phyloP scores from a whole-genome alignment of 177 flowering plant species.

The Vitis hybrid region DNA sequence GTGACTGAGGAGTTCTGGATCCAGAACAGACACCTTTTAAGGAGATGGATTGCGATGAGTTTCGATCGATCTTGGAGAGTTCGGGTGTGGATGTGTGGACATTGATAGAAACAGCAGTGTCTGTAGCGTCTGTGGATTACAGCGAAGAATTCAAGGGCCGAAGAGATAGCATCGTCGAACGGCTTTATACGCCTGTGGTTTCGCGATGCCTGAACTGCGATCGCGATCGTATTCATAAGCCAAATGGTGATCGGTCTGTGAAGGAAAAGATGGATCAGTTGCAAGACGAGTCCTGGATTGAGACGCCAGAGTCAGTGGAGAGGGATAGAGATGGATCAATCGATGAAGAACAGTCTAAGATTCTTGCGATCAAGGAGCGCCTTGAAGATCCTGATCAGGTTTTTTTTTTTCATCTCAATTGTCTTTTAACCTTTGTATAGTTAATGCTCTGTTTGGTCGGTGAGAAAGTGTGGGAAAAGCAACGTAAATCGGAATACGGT shows the following conservation, averaged over 20 bases:
- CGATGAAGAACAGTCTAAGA: conserved; percentile 66
- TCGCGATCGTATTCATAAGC: neutral
- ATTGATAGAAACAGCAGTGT: conserved; percentile 81
- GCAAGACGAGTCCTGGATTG: conserved; percentile 14
- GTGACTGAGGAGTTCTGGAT: too few species aligned
- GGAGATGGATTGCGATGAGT: conserved; percentile 71
- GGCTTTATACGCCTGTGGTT: conserved; percentile 35
- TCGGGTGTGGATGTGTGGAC: conserved; percentile 79
- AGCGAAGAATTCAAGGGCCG: conserved; percentile 60
- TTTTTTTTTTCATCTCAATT: neutral
- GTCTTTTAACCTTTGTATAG: neutral
- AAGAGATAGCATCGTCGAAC: conserved; percentile 78
- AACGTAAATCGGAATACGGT: too few species aligned
- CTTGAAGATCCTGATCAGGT: conserved; percentile 93
- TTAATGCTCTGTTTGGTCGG: conserved; percentile 3
- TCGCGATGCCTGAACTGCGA: conserved; percentile 41
- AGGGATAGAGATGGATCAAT: conserved; percentile 33
- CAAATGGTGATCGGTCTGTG: conserved; percentile 20
- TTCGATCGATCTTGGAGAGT: conserved; percentile 57
- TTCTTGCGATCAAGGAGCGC: conserved; percentile 66
- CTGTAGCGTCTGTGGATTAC: conserved; percentile 65
- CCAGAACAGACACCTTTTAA: too few species aligned
- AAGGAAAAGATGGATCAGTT: conserved; percentile 11
- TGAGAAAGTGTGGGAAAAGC: too few species aligned
- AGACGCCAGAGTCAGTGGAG: conserved; percentile 29